Conservation (phyloP, 2,329 filamentous ascomycete species). For the Verticillium alfalfae region DNA sequence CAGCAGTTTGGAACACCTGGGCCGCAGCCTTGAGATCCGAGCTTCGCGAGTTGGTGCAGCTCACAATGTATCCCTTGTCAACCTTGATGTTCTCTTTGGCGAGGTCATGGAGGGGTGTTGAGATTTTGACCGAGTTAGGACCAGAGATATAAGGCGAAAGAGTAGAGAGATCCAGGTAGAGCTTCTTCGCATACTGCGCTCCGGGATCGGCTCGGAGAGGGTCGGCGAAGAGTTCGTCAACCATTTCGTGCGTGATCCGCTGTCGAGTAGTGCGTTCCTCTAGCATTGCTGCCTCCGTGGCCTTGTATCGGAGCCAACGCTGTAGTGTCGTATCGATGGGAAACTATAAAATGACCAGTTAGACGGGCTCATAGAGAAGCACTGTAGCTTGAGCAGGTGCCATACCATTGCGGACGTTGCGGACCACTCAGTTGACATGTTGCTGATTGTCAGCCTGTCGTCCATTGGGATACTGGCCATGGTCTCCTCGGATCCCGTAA, state of each 20-base stretch:
- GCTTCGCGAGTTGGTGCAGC: conserved; percentile 80
- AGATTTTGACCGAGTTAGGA: conserved; percentile 86
- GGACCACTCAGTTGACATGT: conserved; percentile 76
- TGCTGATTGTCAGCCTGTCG: conserved; percentile 66
- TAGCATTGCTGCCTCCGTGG: conserved; percentile 63
- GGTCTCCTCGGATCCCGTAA: conserved; percentile 74
- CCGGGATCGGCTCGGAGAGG: conserved; percentile 66
- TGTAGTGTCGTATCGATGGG: conserved; percentile 71
- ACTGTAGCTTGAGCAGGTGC: too few relatives aligned
- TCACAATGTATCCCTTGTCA: conserved; percentile 81
- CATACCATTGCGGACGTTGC: too few relatives aligned
- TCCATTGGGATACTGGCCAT: conserved; percentile 68
- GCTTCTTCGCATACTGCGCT: conserved; percentile 75
- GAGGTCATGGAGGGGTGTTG: conserved; percentile 70
- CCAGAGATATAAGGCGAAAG: conserved; percentile 80
- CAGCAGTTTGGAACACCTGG: conserved; percentile 76
- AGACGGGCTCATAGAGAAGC: conserved; percentile 39
- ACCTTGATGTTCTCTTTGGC: conserved; percentile 69
- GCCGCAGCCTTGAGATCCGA: conserved; percentile 81
- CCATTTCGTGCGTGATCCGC: conserved; percentile 65
- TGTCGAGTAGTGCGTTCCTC: conserved; percentile 41
- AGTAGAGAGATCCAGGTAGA: conserved; percentile 78
- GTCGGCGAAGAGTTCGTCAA: conserved; percentile 68
- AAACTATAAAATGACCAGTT: conserved; percentile 44
- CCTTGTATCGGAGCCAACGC: conserved; percentile 71